These are phyloP conservation scores for Beauveria sp. DNA, from an alignment of 2,329 filamentous ascomycete species.

Conservation along the genomic window DNA sequence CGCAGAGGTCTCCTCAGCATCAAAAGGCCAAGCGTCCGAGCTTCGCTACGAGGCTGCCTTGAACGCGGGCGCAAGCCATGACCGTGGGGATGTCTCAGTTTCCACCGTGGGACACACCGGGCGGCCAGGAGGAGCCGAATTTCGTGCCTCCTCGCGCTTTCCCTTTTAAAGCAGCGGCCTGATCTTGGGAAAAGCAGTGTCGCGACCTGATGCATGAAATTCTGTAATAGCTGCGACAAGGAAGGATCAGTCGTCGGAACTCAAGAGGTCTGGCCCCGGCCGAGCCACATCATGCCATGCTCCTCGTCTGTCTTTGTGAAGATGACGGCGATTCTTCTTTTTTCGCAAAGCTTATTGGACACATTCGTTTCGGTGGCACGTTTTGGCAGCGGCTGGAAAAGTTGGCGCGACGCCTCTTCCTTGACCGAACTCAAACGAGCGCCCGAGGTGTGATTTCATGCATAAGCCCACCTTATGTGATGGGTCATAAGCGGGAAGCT, in stretches of 20 bases:
- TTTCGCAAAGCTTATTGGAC: neutral
- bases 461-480: neutral
- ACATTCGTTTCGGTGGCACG: neutral
- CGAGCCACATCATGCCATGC: neutral
- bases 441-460: neutral
- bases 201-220: constrained; percentile 10
- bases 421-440: constrained; percentile 3
- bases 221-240: neutral
- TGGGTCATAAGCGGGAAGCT: neutral
- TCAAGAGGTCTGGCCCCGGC: neutral
- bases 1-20: neutral
- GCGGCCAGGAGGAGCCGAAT: neutral
- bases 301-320: neutral
- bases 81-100: constrained; percentile 10
- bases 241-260: neutral
- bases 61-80: constrained; percentile 1
- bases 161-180: neutral
- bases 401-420: neutral
- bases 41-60: neutral
- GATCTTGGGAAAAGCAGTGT: neutral
- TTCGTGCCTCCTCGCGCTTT: neutral
- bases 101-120: neutral
- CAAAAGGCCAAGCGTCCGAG: neutral
- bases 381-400: constrained; percentile 1
- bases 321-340: neutral